Evolutionary conservation across 1,139 yeast species (phyloP), one percentile per base, ranked within the genome.

Genomic region (Zygoascus meyerae): DNA sequence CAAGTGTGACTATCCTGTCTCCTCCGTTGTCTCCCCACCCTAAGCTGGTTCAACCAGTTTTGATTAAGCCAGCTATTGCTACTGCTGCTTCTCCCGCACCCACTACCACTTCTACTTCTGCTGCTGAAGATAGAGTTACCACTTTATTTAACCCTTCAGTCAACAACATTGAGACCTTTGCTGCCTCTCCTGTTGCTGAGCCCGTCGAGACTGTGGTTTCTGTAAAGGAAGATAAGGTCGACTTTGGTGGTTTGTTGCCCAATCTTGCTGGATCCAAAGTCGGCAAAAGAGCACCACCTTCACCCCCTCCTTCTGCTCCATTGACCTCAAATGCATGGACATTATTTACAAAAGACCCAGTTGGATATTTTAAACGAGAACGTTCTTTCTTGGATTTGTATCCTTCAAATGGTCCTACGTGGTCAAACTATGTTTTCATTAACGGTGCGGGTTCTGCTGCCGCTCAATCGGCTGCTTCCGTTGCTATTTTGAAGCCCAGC

Each of bases 11-110:
- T 7, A 58, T 59, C 51, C 49, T 58, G 26, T 58, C 63, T 8
- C 63, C 63, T 15, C 63, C 63, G 4, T 46, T 56, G 34, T 59
- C 63, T 39, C 63, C 63, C 5, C 55, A 58, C 44, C 62, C 63
- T 12, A 56, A 53, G 39, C 46, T 49, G 37, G 55, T 40, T 18
- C 46, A 47, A 21, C 48, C 48, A 11, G 47, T 45, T 9, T 21
- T 28, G 18, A n/a, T 29, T 6, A 33, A 35, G 36, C 16, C 18
- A 3, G 28, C 45, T 4, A 8, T 18, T 15, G 32, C 17, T 17
- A 16, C 14, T 18, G 32, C 17, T 32, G 36, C 21, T 18, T 15
- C 39, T 35, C 30, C 18, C 14, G 21, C 12, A 8, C n/a, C 39
- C 29, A 17, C 39, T 18, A 16, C 39, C 12, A 26, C 21, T 6